phyloP scores from a whole-genome alignment of 1,284 basidiomycete genomes.

The Xerocomus nothofagi region DNA sequence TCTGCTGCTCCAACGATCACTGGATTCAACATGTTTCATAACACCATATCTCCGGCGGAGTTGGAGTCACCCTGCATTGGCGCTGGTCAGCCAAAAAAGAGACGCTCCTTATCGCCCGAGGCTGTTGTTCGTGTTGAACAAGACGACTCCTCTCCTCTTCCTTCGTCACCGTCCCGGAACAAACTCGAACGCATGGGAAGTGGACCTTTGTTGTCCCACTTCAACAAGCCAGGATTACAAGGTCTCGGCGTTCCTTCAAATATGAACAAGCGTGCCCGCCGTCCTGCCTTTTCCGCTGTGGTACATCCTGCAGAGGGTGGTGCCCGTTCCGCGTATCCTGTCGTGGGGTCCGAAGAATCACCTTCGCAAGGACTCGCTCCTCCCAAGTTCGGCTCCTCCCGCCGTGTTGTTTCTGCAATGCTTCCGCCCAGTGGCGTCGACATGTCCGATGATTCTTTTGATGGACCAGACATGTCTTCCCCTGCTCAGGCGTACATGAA shows the following conservation, averaged over 20 bases:
- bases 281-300: slow-evolving; percentile 67
- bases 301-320: slow-evolving; percentile 45
- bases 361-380: slow-evolving; percentile 18
- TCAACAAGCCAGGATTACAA: slow-evolving; percentile 56
- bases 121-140: slow-evolving; percentile 39
- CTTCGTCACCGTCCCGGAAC: slow-evolving; percentile 63
- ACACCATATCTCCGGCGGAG: slow-evolving; percentile 50
- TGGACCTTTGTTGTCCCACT: slow-evolving; percentile 43
- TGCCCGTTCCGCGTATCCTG: slow-evolving; percentile 44
- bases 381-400: slow-evolving; percentile 45
- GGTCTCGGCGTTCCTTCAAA: slow-evolving; percentile 61
- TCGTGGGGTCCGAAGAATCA: slow-evolving; percentile 30
- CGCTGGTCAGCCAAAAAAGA: slow-evolving; percentile 55
- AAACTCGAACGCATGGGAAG: slow-evolving; percentile 62
- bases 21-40: slow-evolving; percentile 63
- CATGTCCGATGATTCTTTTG: slow-evolving; percentile 62
- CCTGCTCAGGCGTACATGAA: slow-evolving; percentile 76
- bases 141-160: slow-evolving; percentile 57
- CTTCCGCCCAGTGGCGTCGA: slow-evolving; percentile 49
- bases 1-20: slow-evolving; percentile 55
- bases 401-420: slow-evolving; percentile 75
- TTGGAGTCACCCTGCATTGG: slow-evolving; percentile 39
- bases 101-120: slow-evolving; percentile 69
- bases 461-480: slow-evolving; percentile 65
- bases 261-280: slow-evolving; percentile 56